Base-by-base conservation (phyloP, 345 rosid genomes). In the Linum usitatissimum region DNA sequence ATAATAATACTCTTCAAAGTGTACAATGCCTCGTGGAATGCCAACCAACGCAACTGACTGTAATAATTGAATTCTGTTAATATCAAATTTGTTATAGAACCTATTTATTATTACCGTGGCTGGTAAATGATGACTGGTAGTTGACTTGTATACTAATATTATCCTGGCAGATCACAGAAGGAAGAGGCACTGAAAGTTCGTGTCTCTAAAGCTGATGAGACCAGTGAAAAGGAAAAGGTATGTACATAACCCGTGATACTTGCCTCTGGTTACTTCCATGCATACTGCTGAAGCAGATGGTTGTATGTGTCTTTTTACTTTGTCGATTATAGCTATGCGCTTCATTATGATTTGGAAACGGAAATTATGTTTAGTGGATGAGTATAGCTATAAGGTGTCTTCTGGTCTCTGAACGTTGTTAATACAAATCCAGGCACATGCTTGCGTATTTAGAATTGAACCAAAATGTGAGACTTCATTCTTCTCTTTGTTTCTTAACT, bases 111-210 rank as follows among this genome's bases (percentile, higher is more conserved):
- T 18, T 59, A 12, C 21, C 18, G 59, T 10, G 1, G 4, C 54
- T 10, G 57, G 20, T 40, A 55, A 15, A 18, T 45, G 51, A 10
- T 45, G 14, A 55, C n/a, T 28, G 59, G 8, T 18, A 19, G 13
- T 28, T 19, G 21, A 55, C 30, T 28, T 19, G 3, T 55, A 10
- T 10, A 18, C 30, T 10, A 55, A 6, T 28, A 12, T 12, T 3
- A 30, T 6, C 69, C 61, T 82, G 58, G 62, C 76, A 86, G 93
- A 71, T 54, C 67, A 20, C 93, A 86, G 70, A 92, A 89, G 66
- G 95, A 92, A 68, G 98, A 92, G 78, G 96, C 98, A 55, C 71
- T 87, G 55, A 83, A 84, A 67, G 93, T 87, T 80, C 86, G 95
- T 69, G 87, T 79, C 30, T 62, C 83, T 68, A 92, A 92, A 83